Conservation (phyloP, 305 asterid species). For the Striga hermonthica region DNA sequence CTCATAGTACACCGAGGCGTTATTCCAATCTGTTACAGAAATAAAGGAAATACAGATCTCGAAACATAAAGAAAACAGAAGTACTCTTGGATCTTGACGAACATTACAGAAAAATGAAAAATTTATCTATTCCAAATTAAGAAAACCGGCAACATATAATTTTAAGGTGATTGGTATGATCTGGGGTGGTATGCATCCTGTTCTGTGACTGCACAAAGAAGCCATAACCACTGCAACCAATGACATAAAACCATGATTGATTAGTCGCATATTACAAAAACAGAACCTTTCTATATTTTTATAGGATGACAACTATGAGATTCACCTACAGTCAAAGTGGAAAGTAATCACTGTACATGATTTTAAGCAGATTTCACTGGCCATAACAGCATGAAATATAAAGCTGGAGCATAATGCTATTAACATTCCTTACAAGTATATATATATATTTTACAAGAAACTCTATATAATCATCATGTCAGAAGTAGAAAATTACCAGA, state of each 20-base stretch:
- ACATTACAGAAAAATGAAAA: conserved; percentile 22
- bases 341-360: neutral
- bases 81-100: conserved; percentile 22
- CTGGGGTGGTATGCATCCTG: conserved; percentile 22
- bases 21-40: conserved; percentile 30
- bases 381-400: neutral
- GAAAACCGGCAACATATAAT: conserved; percentile 17
- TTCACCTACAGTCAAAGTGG: neutral
- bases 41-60: conserved; percentile 2
- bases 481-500: conserved; percentile 41
- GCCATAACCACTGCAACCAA: conserved; percentile 33
- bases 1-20: conserved; percentile 30
- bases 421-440: neutral
- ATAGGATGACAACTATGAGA: neutral
- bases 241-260: neutral
- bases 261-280: conserved; percentile 19
- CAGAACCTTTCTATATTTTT: neutral
- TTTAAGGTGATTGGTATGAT: conserved; percentile 15
- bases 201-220: conserved; percentile 13
- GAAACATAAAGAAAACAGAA: conserved; percentile 17
- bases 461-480: neutral
- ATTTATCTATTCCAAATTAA: conserved; percentile 22
- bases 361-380: neutral
- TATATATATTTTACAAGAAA: neutral
- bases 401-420: neutral